Evolutionary conservation across 805 yeast genomes (phyloP), one percentile per base, ranked within the genome.

Genomic region (Helenozyma rhizophorensis): DNA sequence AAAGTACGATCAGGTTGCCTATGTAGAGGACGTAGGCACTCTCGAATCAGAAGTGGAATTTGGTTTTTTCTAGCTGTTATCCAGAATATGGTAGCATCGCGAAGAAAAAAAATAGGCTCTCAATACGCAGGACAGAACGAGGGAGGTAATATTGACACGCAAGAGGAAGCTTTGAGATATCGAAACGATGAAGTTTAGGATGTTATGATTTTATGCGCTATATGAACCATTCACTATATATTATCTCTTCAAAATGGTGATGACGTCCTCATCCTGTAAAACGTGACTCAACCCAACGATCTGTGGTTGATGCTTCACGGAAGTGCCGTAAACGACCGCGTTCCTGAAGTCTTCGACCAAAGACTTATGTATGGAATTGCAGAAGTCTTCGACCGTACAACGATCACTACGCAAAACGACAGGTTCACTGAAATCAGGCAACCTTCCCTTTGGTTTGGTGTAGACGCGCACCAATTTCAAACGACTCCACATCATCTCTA

Each of bases 251-350:
- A 89, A 73, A 48, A 89, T 86, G 13, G 98, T 90, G 32, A 93
- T 95, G 21, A 93, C 98, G 62, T 93, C 99, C 63, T 93, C 99
- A 62, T 93, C 99, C 62, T 81, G 83, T 49, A 93, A 68, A 9
- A 60, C 69, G 65, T 93, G 98, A 28, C 73, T 60, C 47, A 93
- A 70, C 18, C 98, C 98, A 28, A 90, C 97, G 47, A 81, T 78
- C 65, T 93, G 98, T 11, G 97, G 97, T 62, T 90, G 97, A 60
- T 93, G 98, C 68, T 93, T 93, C 33, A 90, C 97, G 56, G 95
- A 83, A 19, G 83, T 75, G 23, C 99, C 99, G 54, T 71, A 93
- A 1, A 93, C 98, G 40, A 87, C 74, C 1, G 98, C 98, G 48
- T 78, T 82, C 62, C 87, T 83, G 63, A 93, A 93, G 53, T 93